Base-by-base conservation (phyloP, 768 basidiomycete species). In the Crepidotus variabilis region DNA sequence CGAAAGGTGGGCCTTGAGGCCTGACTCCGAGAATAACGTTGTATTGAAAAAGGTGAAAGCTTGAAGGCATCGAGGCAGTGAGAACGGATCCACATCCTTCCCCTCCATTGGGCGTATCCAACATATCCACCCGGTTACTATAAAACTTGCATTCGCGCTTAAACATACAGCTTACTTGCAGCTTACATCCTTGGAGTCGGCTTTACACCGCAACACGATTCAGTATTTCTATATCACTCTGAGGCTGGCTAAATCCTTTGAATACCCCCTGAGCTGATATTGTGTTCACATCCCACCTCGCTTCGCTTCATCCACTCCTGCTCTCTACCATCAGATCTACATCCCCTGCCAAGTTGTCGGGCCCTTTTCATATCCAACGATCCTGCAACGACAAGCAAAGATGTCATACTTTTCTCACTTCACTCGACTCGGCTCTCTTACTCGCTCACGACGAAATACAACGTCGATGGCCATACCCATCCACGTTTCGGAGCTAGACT, bases 11-110 rank as follows among this genome's bases (percentile, higher is more conserved):
- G 39, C n/a, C 46, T 55, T 60, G 51, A 57, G 9, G 11, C 52
- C 55, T 58, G 51, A 57, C 53, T 64, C 64, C 64, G 64, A 62
- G 62, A 58, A 59, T 53, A 64, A 35, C 63, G 63, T 63, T 54
- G 57, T 43, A 43, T 43, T 43, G 39, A 43, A 43, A 43, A 43
- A 43, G 39, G 39, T 20, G 39, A 43, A 43, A 43, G 39, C 39
- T 43, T 14, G 39, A 43, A 43, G 14, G 47, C 59, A 59, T 55
- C 49, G 21, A 13, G 47, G 52, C 48, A 55, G 48, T 34, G 21
- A 20, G 32, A 47, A 55, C 43, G 28, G 46, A 54, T 51, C 54
- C 53, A 52, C 51, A 58, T 45, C 55, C 57, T 50, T 55, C 54
- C 53, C 52, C 54, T 39, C 35, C 52, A 23, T 51, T 22, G 28